A percentile compares a stretch with the other conserved stretches of the same genome.
Evolutionary conservation across 352 stramenopile species (phyloP).

Genomic region (Aphanomyces stellatus): DNA sequence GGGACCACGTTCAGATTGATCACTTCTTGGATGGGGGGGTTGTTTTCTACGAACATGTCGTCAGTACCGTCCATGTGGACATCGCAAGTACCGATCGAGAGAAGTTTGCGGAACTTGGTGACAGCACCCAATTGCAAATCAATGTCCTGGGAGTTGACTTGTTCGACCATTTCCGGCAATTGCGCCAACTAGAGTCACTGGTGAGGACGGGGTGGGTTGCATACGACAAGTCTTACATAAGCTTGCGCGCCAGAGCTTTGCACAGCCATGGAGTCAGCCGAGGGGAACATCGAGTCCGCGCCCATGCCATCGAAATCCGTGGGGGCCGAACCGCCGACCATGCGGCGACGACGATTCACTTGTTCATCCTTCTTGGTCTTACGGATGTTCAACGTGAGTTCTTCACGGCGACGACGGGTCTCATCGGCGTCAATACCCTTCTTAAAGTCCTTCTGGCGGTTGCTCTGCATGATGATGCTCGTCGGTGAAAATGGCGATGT

Average conservation of each 20-base stretch:
- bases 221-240: neutral
- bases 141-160: conserved; percentile 91
- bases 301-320: conserved; percentile 1
- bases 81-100: conserved; percentile 86
- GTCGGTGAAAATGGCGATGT: neutral
- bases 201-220: neutral
- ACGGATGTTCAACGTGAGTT: conserved; percentile 81
- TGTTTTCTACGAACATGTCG: conserved; percentile 76
- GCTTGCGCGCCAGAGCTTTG: neutral
- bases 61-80: conserved; percentile 18
- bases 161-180: conserved; percentile 90
- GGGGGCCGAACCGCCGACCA: conserved; percentile 30
- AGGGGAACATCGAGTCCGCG: neutral
- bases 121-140: conserved; percentile 91
- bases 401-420: conserved; percentile 61
- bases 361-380: conserved; percentile 80
- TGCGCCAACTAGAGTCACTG: conserved; percentile 76
- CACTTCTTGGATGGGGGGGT: conserved; percentile 97
- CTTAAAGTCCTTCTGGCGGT: conserved; percentile 82
- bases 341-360: conserved; percentile 75
- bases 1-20: conserved; percentile 97
- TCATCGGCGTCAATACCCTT: conserved; percentile 80
- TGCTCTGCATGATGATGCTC: conserved; percentile 21
- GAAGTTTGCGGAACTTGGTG: conserved; percentile 94
- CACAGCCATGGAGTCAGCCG: neutral